Evolutionary conservation across 208 protist species (phyloP), one percentile per base, ranked within the genome.

Genomic region (Wallacemonas rigidus): DNA sequence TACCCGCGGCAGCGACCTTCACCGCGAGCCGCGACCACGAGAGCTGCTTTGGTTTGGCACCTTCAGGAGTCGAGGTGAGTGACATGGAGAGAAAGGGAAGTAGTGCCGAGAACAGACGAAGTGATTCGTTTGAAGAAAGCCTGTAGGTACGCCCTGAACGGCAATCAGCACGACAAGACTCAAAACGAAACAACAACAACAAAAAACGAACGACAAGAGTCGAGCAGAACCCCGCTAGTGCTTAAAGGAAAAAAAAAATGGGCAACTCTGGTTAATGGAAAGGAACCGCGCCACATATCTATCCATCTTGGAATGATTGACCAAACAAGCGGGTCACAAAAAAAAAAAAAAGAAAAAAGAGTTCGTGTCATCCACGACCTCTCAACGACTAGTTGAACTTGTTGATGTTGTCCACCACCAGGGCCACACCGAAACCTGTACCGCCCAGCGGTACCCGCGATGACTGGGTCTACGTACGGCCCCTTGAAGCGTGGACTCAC

Each of bases 381-480:
- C 26, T 26, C 26, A 26, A 26, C 26, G 26, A 74, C 36, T 71
- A 71, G 48, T 81, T 76, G 64, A 45, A 85, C 15, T 75, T 69
- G 15, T 80, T 69, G 60, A 85, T 56, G 74, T 86, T 90, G 72
- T 88, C 85, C 47, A 70, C 77, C 2, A 92, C 69, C 11, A 95
- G 81, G 41, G 80, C 74, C 14, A 93, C 82, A 35, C 90, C 90
- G 68, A 86, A 95, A 60, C 90, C 90, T 5, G 86, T 92, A 3
- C 80, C 90, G 17, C 86, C 85, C 15, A 72, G 51, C 36, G 64
- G 60, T 55, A 87, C 75, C 40, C 79, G 93, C 93, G 58, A 97
- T 77, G 79, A 96, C 93, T 1, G 96, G 81, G 75, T 97, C 91
- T 26, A 95, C 68, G 67, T 87, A 88, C n/a, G 69, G 71, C 2